Percentiles rank a stretch among this genome's conserved stretches.
Evolutionary conservation across 257 asterid species (phyloP).

Genomic region (Penstemon barbatus): DNA sequence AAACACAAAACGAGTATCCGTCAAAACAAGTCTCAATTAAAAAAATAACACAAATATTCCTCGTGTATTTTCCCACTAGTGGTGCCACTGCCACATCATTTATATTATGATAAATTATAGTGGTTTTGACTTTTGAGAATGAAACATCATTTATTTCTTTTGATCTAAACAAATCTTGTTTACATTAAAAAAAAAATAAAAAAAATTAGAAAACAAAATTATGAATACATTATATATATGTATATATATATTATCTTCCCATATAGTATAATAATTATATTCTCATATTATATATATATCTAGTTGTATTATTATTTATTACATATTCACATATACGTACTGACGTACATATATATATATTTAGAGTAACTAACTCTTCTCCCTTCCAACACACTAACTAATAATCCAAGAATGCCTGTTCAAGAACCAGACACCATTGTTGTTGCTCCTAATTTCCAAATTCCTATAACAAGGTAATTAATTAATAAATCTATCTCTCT

Average conservation of each 20-base stretch:
- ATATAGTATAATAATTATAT: slow-evolving; percentile 10
- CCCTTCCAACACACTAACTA: background rate
- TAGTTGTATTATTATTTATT: too few relatives aligned
- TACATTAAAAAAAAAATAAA: too few relatives aligned
- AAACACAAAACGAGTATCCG: too few relatives aligned
- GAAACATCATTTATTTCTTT: too few relatives aligned
- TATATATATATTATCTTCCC: background rate
- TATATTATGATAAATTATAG: too few relatives aligned
- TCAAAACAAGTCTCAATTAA: too few relatives aligned
- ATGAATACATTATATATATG: background rate
- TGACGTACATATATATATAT: background rate
- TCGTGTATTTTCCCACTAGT: too few relatives aligned
- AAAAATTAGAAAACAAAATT: background rate
- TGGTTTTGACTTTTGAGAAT: too few relatives aligned
- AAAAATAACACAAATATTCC: too few relatives aligned
- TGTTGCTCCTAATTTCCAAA: slow-evolving; percentile 31
- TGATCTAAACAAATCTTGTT: too few relatives aligned
- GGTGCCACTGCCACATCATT: too few relatives aligned
- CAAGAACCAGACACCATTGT: slow-evolving; percentile 29
- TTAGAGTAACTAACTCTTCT: background rate
- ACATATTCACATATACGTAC: background rate
- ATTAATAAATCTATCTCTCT: background rate
- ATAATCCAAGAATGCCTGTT: slow-evolving; percentile 20
- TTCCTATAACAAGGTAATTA: slow-evolving; percentile 45
- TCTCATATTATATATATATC: slow-evolving; percentile 2